Conservation (phyloP, 2,329 filamentous ascomycete genomes). For the Cephalotrichum gorgonifer region DNA sequence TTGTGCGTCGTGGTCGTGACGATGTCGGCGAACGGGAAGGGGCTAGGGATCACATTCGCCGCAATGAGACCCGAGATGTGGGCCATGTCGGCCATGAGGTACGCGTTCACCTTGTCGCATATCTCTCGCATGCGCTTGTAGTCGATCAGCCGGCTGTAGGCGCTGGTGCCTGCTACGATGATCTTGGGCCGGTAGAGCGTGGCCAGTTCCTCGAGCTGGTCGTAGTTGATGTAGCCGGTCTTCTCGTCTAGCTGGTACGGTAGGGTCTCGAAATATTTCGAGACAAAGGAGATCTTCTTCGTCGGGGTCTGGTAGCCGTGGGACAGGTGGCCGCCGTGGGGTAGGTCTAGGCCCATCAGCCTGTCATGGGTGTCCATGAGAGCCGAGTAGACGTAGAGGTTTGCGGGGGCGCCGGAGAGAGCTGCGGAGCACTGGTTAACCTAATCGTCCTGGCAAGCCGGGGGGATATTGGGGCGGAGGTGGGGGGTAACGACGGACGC, state of each 20-base stretch:
- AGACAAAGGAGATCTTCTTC: slow-evolving; percentile 94
- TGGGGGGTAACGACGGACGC: slow-evolving; percentile 38
- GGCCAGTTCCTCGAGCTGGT: slow-evolving; percentile 78
- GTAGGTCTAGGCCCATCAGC: slow-evolving; percentile 92
- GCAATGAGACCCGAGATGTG: slow-evolving; percentile 94
- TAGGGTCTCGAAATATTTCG: slow-evolving; percentile 97
- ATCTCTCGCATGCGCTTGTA: slow-evolving; percentile 88
- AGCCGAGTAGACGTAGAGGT: slow-evolving; percentile 91
- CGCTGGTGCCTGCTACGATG: slow-evolving; percentile 87
- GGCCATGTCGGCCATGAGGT: slow-evolving; percentile 91
- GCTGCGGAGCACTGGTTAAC: slow-evolving; percentile 34
- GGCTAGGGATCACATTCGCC: slow-evolving; percentile 80
- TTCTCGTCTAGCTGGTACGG: slow-evolving; percentile 86
- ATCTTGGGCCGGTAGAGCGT: slow-evolving; percentile 89
- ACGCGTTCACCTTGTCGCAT: slow-evolving; percentile 82
- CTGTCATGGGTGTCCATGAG: slow-evolving; percentile 87
- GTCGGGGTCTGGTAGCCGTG: slow-evolving; percentile 95
- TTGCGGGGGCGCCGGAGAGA: slow-evolving; percentile 63
- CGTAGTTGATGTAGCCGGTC: slow-evolving; percentile 92
- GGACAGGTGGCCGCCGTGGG: slow-evolving; percentile 89
- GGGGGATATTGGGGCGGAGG: neutral
- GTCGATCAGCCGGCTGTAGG: slow-evolving; percentile 92
- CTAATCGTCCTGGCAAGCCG: neutral
- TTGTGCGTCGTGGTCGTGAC: slow-evolving; percentile 99
- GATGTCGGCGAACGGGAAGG: slow-evolving; percentile 83